A percentile compares a stretch with the other conserved stretches of the same genome.
Conservation (phyloP, 306 rosid genomes). For the Quillaja saponaria region DNA sequence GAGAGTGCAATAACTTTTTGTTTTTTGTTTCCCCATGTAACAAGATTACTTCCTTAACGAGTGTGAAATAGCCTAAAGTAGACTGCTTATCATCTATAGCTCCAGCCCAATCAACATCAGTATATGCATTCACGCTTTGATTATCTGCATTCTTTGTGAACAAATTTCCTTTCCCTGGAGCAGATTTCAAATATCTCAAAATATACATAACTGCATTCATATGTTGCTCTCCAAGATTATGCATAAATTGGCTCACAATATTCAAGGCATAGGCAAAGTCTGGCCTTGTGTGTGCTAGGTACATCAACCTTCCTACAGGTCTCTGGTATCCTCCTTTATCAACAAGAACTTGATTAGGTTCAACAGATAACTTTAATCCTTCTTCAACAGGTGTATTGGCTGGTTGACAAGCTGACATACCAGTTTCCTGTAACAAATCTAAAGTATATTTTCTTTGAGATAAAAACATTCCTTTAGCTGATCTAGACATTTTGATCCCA, state of each 20-base stretch:
- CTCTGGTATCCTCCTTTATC: background rate
- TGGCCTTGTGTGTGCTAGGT: background rate
- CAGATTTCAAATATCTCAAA: too few relatives aligned
- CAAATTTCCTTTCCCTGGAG: too few relatives aligned
- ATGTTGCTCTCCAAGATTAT: background rate
- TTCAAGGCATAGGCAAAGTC: background rate
- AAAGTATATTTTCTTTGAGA: conserved; percentile 6
- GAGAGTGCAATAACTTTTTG: background rate
- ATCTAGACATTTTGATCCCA: background rate
- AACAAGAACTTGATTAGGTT: background rate
- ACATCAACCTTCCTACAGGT: background rate
- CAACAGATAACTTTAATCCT: background rate
- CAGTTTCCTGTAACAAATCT: conserved; percentile 2
- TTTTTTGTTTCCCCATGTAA: conserved; percentile 14
- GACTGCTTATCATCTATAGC: conserved; percentile 2
- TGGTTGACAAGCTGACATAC: conserved; percentile 1
- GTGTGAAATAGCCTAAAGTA: background rate
- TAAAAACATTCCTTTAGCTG: background rate
- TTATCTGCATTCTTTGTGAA: background rate
- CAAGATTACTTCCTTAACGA: conserved; percentile 4
- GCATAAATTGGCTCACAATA: background rate
- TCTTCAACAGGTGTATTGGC: background rate
- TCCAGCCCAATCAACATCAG: background rate
- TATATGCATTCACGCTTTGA: background rate
- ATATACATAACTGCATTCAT: background rate